phyloP scores from a whole-genome alignment of 1,284 basidiomycete species.

The Austropuccinia psidii region DNA sequence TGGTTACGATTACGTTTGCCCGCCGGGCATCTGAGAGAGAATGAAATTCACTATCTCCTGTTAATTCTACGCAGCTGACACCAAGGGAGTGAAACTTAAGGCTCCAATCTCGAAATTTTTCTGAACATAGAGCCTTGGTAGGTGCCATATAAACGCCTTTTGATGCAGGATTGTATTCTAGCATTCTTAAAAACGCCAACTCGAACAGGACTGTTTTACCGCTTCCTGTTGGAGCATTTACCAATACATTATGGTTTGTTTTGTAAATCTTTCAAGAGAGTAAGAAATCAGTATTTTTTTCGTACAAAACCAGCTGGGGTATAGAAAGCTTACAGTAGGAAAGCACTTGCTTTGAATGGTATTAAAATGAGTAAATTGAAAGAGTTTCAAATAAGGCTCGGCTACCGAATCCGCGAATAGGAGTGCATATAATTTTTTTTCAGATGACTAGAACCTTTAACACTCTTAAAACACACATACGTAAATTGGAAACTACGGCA shows the following conservation, averaged over 20 bases:
- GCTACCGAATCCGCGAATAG: no score
- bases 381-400: not conserved
- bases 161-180: conserved; percentile 52
- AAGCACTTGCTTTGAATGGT: conserved; percentile 26
- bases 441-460: no score
- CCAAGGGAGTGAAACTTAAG: conserved; percentile 66
- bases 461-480: no score
- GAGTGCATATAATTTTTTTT: no score
- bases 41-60: conserved; percentile 70
- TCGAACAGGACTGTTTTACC: conserved; percentile 67
- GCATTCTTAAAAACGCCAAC: conserved; percentile 71
- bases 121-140: conserved; percentile 74
- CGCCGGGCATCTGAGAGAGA: conserved; percentile 64
- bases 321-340: not conserved
- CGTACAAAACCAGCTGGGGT: not conserved
- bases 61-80: conserved; percentile 77
- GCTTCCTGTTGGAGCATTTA: conserved; percentile 44
- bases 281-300: not conserved
- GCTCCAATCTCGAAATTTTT: conserved; percentile 76
- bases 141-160: conserved; percentile 91
- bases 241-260: conserved; percentile 65
- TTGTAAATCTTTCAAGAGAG: conserved; percentile 56
- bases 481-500: no score
- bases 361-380: conserved; percentile 22
- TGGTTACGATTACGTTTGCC: conserved; percentile 61